Conservation (phyloP, 768 basidiomycete species). For the Phylloporus sp. region DNA sequence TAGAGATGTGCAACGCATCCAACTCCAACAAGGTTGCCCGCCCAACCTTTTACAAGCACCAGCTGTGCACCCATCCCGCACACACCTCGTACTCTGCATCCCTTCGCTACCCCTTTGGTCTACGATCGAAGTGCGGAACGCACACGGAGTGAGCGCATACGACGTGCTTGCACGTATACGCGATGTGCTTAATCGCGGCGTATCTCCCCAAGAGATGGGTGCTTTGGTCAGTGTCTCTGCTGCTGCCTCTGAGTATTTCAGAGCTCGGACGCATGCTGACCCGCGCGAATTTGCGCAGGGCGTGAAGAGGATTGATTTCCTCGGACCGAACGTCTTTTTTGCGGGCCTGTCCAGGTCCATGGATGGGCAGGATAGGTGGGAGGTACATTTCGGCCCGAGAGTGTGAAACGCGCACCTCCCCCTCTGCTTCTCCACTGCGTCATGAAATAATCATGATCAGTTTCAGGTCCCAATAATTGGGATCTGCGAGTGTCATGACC, state of each 20-base stretch:
- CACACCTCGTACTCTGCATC: conserved; percentile 16
- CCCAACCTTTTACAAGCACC: conserved; percentile 15
- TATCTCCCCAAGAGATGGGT: conserved; percentile 23
- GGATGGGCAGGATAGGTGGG: conserved; percentile 28
- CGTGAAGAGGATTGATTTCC: conserved; percentile 37
- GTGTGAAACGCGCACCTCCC: conserved; percentile 8
- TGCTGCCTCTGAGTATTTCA: conserved; percentile 27
- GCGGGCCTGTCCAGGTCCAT: conserved; percentile 26
- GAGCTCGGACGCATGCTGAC: conserved; percentile 26
- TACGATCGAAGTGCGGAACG: conserved; percentile 28
- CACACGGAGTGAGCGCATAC: conserved; percentile 22
- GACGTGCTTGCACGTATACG: conserved; percentile 28
- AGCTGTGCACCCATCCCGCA: conserved; percentile 21
- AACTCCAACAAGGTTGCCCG: conserved; percentile 14
- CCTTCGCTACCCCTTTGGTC: conserved; percentile 25
- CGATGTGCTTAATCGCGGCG: conserved; percentile 24
- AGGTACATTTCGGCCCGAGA: conserved; percentile 21
- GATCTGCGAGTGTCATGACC: conserved; percentile 3
- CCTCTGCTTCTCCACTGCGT: neutral
- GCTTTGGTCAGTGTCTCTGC: conserved; percentile 20
- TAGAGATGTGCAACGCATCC: conserved; percentile 22
- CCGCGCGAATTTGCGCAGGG: conserved; percentile 36
- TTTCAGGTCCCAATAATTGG: conserved; percentile 12
- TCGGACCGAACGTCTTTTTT: conserved; percentile 30
- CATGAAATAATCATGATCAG: conserved; percentile 10